phyloP scores from a whole-genome alignment of 331 rosid genomes.

The Quercus lobata region DNA sequence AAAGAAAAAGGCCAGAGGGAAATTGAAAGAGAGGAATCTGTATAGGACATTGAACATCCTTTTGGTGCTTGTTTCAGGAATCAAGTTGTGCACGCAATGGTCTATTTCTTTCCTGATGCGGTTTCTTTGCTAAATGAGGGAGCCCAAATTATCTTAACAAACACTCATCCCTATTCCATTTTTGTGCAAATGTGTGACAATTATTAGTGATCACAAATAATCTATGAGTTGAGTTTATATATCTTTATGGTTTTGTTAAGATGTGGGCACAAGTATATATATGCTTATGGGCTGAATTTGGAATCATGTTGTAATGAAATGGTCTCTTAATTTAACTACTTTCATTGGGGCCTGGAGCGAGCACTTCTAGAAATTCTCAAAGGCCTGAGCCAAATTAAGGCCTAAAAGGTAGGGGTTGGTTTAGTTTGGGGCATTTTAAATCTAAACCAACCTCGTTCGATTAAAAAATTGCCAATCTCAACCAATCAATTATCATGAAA shows the following conservation, averaged over 20 bases:
- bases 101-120: background rate
- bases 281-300: too few relatives aligned
- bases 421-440: too few relatives aligned
- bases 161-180: background rate
- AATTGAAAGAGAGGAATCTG: constrained; percentile 6
- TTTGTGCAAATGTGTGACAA: background rate
- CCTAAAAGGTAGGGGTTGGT: too few relatives aligned
- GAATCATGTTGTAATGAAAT: too few relatives aligned
- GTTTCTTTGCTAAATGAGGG: background rate
- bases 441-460: too few relatives aligned
- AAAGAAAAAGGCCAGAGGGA: constrained; percentile 24
- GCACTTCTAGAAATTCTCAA: too few relatives aligned
- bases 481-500: too few relatives aligned
- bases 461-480: too few relatives aligned
- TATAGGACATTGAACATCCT: constrained; percentile 9
- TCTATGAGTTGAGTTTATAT: background rate
- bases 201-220: background rate
- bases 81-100: background rate
- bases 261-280: too few relatives aligned
- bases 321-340: too few relatives aligned
- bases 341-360: too few relatives aligned
- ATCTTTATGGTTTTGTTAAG: background rate
- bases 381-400: too few relatives aligned
- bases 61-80: constrained; percentile 24
- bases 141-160: background rate